These are phyloP conservation scores for Amanita jacksonii DNA, from an alignment of 768 basidiomycete genomes.

Conservation along the genomic window DNA sequence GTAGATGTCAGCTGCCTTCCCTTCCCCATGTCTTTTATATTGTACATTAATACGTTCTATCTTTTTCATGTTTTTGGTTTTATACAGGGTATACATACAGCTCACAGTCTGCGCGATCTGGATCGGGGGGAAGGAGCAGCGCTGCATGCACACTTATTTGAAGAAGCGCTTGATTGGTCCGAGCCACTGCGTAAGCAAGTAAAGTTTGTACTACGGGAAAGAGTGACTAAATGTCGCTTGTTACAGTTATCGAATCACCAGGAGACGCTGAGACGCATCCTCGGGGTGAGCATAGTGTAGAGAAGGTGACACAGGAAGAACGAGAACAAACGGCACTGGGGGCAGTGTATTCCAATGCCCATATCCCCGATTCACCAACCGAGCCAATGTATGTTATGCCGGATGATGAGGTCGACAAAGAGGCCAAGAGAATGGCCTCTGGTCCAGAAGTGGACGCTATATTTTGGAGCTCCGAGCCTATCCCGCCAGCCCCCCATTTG, in stretches of 20 bases:
- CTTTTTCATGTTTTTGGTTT: constrained; percentile 19
- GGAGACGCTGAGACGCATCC: constrained; percentile 39
- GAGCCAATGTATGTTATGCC: constrained; percentile 52
- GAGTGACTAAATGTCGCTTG: constrained; percentile 15
- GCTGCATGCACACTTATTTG: constrained; percentile 72
- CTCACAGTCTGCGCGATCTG: constrained; percentile 73
- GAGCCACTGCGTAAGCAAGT: constrained; percentile 68
- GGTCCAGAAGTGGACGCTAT: constrained; percentile 58
- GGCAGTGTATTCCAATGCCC: constrained; percentile 57
- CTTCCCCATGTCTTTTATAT: constrained; percentile 30
- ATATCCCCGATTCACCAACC: constrained; percentile 71
- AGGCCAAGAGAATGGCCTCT: constrained; percentile 54
- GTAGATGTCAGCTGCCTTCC: constrained; percentile 65
- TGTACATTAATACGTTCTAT: constrained; percentile 42
- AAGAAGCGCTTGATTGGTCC: constrained; percentile 80
- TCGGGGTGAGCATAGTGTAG: constrained; percentile 61
- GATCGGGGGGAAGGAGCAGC: constrained; percentile 85
- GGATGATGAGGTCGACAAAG: constrained; percentile 63
- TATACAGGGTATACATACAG: constrained; percentile 59
- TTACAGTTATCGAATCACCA: constrained; percentile 55
- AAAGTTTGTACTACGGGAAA: constrained; percentile 13
- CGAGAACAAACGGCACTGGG: constrained; percentile 71
- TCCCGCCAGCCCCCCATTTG: constrained; percentile 19
- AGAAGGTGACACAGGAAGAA: constrained; percentile 62
- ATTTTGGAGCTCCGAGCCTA: constrained; percentile 48